Evolutionary conservation across 805 yeast genomes (phyloP).

Genomic region (Saturnispora ahearnii): DNA sequence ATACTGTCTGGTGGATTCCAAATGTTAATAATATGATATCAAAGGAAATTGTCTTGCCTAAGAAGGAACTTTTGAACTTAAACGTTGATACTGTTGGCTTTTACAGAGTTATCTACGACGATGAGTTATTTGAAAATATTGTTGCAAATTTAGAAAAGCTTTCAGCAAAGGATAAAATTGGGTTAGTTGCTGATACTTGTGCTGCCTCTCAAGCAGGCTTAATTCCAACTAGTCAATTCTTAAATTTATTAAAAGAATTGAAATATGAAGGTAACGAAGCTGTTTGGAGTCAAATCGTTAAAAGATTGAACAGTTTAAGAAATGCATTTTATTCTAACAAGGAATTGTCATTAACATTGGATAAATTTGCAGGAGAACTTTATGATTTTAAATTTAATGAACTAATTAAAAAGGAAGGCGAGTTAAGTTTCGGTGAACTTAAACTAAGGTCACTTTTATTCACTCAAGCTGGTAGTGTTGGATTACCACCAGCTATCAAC

Average conservation of each 20-base stretch:
- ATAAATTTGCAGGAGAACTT: conserved; percentile 26
- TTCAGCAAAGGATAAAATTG: conserved; percentile 42
- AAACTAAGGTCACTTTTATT: conserved; percentile 33
- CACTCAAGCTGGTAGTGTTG: conserved; percentile 31
- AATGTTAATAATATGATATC: conserved; percentile 23
- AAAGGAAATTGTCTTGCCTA: conserved; percentile 16
- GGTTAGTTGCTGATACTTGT: conserved; percentile 44
- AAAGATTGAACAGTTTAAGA: conserved; percentile 30
- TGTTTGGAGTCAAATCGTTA: conserved; percentile 48
- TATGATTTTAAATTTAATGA: conserved; percentile 27
- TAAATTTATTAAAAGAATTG: conserved; percentile 32
- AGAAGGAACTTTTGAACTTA: conserved; percentile 30
- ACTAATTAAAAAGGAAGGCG: conserved; percentile 11
- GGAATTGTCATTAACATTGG: conserved; percentile 22
- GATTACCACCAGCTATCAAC: conserved; percentile 30
- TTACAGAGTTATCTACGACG: conserved; percentile 46
- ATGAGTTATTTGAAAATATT: conserved; percentile 31
- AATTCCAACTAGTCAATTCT: conserved; percentile 33
- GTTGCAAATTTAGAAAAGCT: conserved; percentile 32
- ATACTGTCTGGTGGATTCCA: conserved; percentile 53
- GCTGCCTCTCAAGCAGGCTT: conserved; percentile 42
- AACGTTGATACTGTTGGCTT: conserved; percentile 45
- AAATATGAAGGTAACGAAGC: conserved; percentile 32
- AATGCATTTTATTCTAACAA: conserved; percentile 31
- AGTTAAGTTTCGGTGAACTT: conserved; percentile 20